A percentile compares a stretch with the other conserved stretches of the same genome.
Evolutionary conservation across 495 filamentous ascomycete species (phyloP).

Genomic region (Tuber calosporum): DNA sequence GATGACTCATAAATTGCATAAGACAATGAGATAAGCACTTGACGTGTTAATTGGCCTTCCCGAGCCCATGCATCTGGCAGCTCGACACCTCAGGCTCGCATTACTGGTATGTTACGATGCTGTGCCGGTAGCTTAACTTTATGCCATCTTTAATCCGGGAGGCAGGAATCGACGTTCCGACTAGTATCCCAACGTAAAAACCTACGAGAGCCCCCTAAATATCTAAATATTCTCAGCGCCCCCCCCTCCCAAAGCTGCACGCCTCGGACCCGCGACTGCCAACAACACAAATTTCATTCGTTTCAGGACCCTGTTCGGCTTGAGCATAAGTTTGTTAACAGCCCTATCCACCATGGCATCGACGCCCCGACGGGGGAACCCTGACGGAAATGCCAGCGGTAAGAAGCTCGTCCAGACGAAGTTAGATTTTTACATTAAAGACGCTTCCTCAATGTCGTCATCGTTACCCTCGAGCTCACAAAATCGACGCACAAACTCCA

Average conservation of each 20-base stretch:
- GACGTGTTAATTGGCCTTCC: not conserved
- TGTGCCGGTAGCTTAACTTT: not conserved
- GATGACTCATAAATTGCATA: not conserved
- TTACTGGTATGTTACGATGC: not conserved
- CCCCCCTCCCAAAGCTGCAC: not conserved
- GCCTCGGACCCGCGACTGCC: not conserved
- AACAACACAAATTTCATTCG: not conserved
- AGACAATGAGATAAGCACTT: not conserved
- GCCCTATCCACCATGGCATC: constrained; percentile 12
- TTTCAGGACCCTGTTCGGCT: not conserved
- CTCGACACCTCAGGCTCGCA: not conserved
- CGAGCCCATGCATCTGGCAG: not conserved
- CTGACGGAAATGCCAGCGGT: constrained; percentile 2
- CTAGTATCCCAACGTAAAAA: not conserved
- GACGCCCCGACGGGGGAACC: constrained; percentile 13
- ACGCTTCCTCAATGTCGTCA: not conserved
- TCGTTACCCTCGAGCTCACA: not conserved
- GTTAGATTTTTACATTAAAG: constrained; percentile 12
- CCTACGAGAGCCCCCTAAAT: not conserved
- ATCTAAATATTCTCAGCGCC: not conserved
- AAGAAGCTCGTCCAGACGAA: constrained; percentile 29
- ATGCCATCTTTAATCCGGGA: not conserved
- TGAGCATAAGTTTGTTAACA: not conserved
- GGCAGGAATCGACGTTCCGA: not conserved
- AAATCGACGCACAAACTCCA: not conserved